These are phyloP conservation scores for Nannizziopsis arthrosporioides DNA, from an alignment of 2,329 filamentous ascomycete species.

Conservation along the genomic window DNA sequence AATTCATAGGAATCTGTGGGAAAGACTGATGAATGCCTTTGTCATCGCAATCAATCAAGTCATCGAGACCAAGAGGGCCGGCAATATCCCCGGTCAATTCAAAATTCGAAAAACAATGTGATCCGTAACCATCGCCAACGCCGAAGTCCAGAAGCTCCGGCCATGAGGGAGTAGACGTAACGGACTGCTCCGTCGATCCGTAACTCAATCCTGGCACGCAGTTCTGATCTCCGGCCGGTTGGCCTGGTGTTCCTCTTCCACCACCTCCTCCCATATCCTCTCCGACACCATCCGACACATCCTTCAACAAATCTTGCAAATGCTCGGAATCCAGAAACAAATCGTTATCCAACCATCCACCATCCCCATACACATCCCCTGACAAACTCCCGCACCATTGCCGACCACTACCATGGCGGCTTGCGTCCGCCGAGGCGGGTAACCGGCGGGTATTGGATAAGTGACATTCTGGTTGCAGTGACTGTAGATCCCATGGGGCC, in stretches of 20 bases:
- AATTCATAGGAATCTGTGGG: background rate
- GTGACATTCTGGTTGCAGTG: background rate
- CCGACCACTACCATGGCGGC: slow-evolving; percentile 9
- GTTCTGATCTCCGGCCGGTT: background rate
- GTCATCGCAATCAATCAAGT: background rate
- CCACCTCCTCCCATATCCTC: background rate
- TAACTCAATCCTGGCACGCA: background rate
- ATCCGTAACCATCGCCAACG: background rate
- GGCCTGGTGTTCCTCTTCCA: background rate
- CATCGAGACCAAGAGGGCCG: background rate
- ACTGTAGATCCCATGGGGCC: slow-evolving; percentile 5
- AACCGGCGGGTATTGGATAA: background rate
- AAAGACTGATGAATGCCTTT: background rate
- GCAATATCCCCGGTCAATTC: background rate
- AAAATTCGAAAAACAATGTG: background rate
- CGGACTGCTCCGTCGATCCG: background rate
- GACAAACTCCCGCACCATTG: background rate
- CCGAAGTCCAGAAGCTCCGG: slow-evolving; percentile 1
- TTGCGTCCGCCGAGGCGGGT: slow-evolving; percentile 1
- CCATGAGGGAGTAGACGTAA: slow-evolving; percentile 2
- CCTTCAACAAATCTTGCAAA: background rate
- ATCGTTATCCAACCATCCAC: slow-evolving; percentile 1
- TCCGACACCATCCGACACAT: background rate
- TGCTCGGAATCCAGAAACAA: slow-evolving; percentile 1
- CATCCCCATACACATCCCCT: background rate